Base-by-base conservation (phyloP, 352 stramenopile species). In the Globisporangium polare region DNA sequence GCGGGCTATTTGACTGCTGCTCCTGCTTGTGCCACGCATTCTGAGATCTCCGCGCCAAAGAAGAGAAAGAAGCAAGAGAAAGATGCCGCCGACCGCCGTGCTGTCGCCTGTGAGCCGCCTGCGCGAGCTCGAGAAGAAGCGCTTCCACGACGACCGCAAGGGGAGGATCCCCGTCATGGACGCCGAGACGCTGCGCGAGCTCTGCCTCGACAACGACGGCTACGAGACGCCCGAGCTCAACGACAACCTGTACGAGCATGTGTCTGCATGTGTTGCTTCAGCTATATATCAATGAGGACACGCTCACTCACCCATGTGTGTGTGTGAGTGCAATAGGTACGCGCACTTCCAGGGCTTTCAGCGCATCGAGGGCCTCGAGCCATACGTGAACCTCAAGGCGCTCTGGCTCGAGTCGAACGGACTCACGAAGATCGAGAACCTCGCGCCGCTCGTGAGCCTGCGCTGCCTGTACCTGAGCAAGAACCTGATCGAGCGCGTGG, bases 371-470 rank as follows among this genome's bases (percentile, higher is more conserved):
- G 97, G 97, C 22, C 78, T 99, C 2, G 91, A 97, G 29, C 73
- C 84, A 39, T 99, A 98, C 73, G 90, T 74, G 77, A 95, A 88
- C 22, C 77, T 98, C 53, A 98, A 97, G 68, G 86, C 91, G 45
- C 74, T 99, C n/a, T 99, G 89, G 89, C 85, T 99, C 20, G 94
- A 98, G 68, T 96, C 88, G 1, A 99, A 99, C 66, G 94, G 92
- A 9, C 79, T 99, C 33, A 73, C 67, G 20, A 87, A 73, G 65
- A 89, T 98, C 31, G 89, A 92, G 56, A 88, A 88, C 64, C 72
- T 97, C 37, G 60, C 68, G 39, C 60, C 84, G 52, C 71, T 98
- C 5, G 61, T 72, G 12, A 73, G 93, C 26, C 63, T 99, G 22
- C 73, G 94, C 42, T 98, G 92, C 65, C 71, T 99, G 35, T 98